Evolutionary conservation across 2,329 filamentous ascomycete species (phyloP).

Genomic region (Aspergillus unguis): DNA sequence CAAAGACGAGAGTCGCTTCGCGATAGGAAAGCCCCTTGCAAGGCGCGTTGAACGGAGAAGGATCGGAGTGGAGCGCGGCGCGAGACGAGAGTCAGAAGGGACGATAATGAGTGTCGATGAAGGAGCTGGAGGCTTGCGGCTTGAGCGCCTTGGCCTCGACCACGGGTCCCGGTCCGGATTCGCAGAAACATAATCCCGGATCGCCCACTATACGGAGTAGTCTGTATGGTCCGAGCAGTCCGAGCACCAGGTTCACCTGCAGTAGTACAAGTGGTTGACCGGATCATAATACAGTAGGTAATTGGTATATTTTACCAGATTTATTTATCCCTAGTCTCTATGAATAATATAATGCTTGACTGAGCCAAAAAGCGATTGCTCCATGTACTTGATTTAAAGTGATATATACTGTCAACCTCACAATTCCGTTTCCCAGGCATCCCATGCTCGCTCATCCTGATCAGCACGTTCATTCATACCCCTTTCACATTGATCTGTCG

Average conservation of each 20-base stretch:
- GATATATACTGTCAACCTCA: neutral
- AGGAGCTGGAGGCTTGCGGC: constrained; percentile 2
- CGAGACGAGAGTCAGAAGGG: constrained; percentile 11
- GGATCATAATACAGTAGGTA: too few species aligned
- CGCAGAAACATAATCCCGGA: constrained; percentile 20
- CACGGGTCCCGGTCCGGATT: too few species aligned
- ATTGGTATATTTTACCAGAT: too few species aligned
- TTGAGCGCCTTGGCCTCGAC: constrained; percentile 8
- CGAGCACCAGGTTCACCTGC: too few species aligned
- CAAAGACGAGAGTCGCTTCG: neutral
- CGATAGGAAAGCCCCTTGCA: constrained; percentile 10
- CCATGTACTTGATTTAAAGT: neutral
- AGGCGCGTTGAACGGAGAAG: constrained; percentile 16
- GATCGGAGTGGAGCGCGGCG: constrained; percentile 17
- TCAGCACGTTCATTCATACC: neutral
- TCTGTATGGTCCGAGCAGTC: neutral
- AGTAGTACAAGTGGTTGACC: too few species aligned
- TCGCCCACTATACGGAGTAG: neutral
- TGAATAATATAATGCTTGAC: too few species aligned
- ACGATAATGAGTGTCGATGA: constrained; percentile 18
- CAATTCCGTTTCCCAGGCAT: neutral
- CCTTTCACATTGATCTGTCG: constrained; percentile 34
- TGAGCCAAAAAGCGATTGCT: too few species aligned
- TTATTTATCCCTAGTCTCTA: too few species aligned
- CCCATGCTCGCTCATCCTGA: neutral